Conservation (phyloP, 208 protist species). For the Giardia muris region DNA sequence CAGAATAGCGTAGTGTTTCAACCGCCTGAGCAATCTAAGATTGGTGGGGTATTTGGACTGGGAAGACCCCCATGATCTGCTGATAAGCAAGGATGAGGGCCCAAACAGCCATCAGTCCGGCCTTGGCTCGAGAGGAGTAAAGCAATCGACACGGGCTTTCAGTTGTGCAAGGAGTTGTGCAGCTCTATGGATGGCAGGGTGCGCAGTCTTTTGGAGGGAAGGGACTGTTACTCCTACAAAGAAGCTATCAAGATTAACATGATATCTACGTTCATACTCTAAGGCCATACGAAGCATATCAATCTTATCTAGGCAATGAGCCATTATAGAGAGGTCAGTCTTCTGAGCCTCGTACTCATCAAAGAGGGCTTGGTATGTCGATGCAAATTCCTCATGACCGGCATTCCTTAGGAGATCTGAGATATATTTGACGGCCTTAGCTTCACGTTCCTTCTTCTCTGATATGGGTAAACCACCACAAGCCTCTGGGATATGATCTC, state of each 20-base stretch:
- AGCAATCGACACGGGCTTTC: not conserved
- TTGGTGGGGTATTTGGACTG: too few species aligned
- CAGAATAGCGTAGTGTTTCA: too few species aligned
- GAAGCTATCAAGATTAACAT: not conserved
- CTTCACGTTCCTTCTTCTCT: not conserved
- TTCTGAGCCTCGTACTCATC: not conserved
- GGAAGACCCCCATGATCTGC: too few species aligned
- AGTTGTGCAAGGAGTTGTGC: not conserved
- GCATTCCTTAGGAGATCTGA: not conserved
- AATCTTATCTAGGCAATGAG: not conserved
- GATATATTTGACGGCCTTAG: not conserved
- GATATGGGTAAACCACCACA: not conserved
- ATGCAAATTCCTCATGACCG: not conserved
- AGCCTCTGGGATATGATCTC: not conserved
- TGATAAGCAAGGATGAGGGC: not conserved
- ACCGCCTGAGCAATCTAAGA: too few species aligned
- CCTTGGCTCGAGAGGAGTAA: not conserved
- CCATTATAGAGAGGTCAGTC: not conserved
- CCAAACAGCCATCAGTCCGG: not conserved
- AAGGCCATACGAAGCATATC: not conserved
- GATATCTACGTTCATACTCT: not conserved
- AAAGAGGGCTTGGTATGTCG: not conserved
- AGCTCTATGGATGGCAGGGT: not conserved
- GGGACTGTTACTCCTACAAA: not conserved
- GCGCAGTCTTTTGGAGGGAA: not conserved